Percentiles rank a stretch among this genome's conserved stretches.
Evolutionary conservation across 2,329 filamentous ascomycete genomes (phyloP).

Genomic region (Aspergillus piperis): DNA sequence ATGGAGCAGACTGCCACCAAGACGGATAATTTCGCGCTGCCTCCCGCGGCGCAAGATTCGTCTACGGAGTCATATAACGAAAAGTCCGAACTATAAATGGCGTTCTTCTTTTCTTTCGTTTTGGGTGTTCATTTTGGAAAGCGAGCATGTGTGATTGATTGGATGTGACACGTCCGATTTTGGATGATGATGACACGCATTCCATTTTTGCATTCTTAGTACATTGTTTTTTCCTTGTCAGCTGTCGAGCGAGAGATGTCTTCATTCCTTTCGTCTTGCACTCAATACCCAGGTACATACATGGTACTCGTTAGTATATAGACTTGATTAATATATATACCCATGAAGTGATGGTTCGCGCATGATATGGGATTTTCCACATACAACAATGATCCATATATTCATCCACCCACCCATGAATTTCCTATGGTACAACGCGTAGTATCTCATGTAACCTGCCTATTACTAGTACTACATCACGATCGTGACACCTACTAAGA

Average conservation of each 20-base stretch:
- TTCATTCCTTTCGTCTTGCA: constrained; percentile 3
- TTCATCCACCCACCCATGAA: not conserved
- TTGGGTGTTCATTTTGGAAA: constrained; percentile 2
- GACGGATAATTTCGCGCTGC: constrained; percentile 36
- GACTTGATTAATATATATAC: constrained; percentile 12
- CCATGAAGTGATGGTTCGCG: not conserved
- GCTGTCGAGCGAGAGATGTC: constrained; percentile 1
- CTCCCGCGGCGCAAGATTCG: constrained; percentile 35
- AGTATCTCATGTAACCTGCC: no score
- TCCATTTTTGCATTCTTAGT: constrained; percentile 1
- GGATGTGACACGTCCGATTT: constrained; percentile 8
- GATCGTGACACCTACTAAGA: no score
- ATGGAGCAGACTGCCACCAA: constrained; percentile 36
- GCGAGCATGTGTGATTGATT: constrained; percentile 9
- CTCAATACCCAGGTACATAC: constrained; percentile 11
- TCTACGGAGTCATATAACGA: constrained; percentile 27
- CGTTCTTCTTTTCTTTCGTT: not conserved
- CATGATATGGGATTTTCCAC: not conserved
- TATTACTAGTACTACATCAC: no score
- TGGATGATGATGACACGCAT: constrained; percentile 2
- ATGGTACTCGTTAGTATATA: constrained; percentile 11
- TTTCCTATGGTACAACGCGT: not conserved
- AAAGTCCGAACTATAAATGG: constrained; percentile 22
- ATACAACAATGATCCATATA: no score
- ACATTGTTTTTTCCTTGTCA: not conserved